Evolutionary conservation across 164 flowering plant genomes (phyloP).

Genomic region (Kalanchoe fedtschenkoi): DNA sequence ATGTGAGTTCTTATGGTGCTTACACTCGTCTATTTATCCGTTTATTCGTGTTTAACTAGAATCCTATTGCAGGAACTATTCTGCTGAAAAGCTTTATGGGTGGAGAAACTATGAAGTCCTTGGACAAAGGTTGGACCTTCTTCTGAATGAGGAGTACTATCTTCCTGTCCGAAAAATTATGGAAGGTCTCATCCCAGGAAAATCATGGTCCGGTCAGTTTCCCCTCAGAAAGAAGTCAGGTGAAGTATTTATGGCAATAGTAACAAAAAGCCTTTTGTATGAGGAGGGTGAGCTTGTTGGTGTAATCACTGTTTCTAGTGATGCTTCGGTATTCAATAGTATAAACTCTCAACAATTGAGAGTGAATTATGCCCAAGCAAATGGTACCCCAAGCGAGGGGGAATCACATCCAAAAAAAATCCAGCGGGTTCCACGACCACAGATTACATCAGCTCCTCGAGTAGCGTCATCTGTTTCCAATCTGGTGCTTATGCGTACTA

Average conservation of each 20-base stretch:
- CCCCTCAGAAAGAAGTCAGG: constrained; percentile 71
- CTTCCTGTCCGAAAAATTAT: constrained; percentile 20
- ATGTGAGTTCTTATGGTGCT: not conserved
- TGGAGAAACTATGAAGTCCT: constrained; percentile 59
- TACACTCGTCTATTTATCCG: not conserved
- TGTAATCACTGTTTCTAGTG: constrained; percentile 68
- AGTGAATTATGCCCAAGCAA: constrained; percentile 20
- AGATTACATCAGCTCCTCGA: constrained; percentile 41
- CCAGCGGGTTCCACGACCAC: constrained; percentile 52
- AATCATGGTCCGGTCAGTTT: constrained; percentile 78
- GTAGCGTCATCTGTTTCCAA: constrained; percentile 59
- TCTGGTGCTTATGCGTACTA: constrained; percentile 55
- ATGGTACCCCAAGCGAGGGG: constrained; percentile 17
- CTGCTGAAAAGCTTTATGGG: constrained; percentile 75
- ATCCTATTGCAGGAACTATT: constrained; percentile 46
- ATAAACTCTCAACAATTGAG: constrained; percentile 21
- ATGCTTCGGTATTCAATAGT: constrained; percentile 49
- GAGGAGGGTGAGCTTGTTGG: constrained; percentile 70
- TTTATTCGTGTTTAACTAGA: not conserved
- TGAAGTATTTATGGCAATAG: constrained; percentile 63
- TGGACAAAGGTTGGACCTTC: constrained; percentile 39
- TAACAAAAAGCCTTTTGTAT: constrained; percentile 58
- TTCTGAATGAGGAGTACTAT: constrained; percentile 35
- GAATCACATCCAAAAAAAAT: constrained; percentile 36
- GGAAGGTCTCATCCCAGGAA: constrained; percentile 33